Base-by-base conservation (phyloP, 495 filamentous ascomycete species). In the Halenospora varia region DNA sequence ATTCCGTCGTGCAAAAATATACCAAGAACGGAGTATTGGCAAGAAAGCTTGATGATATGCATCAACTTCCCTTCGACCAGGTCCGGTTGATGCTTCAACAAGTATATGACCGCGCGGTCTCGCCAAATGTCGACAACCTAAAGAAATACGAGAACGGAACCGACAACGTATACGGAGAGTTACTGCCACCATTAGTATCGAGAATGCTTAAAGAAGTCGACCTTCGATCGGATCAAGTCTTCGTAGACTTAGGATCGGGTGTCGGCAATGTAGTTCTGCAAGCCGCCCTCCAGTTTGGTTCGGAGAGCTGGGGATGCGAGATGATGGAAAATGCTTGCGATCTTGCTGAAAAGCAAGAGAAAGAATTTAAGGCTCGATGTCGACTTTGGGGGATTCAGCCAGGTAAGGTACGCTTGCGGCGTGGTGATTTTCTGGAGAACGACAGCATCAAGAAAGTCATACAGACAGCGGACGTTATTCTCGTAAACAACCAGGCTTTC, bases 401-500 rank as follows among this genome's bases (percentile, higher is more conserved):
- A 10, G 95, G 95, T 45, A 76, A 81, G 39, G 89, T 93, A n/a
- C 77, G 84, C 50, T 83, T 98, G 2, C 83, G 93, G 59, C 78
- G 80, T 11, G 94, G 92, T 29, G 90, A 96, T 62, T 96, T 98
- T 66, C 79, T 93, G 25, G 81, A 83, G 62, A 88, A 87, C 63
- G 69, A 83, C 20, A 80, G 75, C 53, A 90, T 96, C 22, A 74
- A 85, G 48, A 78, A 81, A 35, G 81, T 87, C 23, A 73, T 98
- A 24, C 86, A 88, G 67, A 81, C 85, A 48, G 92, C 93, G 2
- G 94, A 98, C 69, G 90, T 97, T 23, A 81, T 98, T 20, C 79
- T 98, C 25, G 92, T 97, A 60, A 98, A 98, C 75, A 98, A 97
- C 71, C 89, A 97, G 72, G 94, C 88, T 19, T 98, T 98, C 70